Percentiles rank a stretch among this genome's conserved stretches.
Evolutionary conservation across 2,329 filamentous ascomycete genomes (phyloP).

Genomic region (Colletotrichum incanum): DNA sequence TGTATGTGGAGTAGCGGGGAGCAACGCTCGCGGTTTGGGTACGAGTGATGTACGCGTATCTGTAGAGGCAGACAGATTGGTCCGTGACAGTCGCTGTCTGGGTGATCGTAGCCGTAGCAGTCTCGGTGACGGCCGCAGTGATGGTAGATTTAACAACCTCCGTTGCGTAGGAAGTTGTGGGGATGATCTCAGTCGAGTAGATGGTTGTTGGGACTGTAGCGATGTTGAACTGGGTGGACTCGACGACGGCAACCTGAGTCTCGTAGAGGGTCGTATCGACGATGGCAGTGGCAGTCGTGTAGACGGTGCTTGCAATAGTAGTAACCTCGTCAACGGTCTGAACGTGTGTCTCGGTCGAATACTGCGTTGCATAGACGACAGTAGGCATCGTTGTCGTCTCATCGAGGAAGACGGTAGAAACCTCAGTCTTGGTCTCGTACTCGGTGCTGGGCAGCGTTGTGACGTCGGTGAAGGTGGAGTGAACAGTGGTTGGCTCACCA

Average conservation of each 20-base stretch:
- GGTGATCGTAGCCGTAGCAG: conserved; percentile 10
- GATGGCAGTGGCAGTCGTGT: conserved; percentile 16
- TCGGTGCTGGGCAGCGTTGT: conserved; percentile 13
- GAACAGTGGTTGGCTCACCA: conserved; percentile 10
- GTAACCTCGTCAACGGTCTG: conserved; percentile 13
- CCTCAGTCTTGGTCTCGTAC: conserved; percentile 5
- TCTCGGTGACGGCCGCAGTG: conserved; percentile 6
- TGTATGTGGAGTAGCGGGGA: conserved; percentile 19
- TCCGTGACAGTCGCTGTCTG: conserved; percentile 11
- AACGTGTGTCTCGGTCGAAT: conserved; percentile 6
- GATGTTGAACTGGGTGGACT: conserved; percentile 26
- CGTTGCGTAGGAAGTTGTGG: conserved; percentile 1
- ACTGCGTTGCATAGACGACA: conserved; percentile 8
- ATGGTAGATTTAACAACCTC: conserved; percentile 14
- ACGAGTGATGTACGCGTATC: conserved; percentile 22
- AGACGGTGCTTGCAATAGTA: conserved; percentile 20
- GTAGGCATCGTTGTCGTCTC: conserved; percentile 18
- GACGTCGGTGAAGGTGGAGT: conserved; percentile 16
- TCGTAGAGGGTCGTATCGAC: conserved; percentile 29
- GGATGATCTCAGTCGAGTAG: conserved; percentile 15
- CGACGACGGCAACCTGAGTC: conserved; percentile 6
- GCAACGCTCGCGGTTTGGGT: conserved; percentile 21
- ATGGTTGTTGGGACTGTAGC: conserved; percentile 22
- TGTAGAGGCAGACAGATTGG: conserved; percentile 23
- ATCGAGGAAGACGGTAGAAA: conserved; percentile 13